These are phyloP conservation scores for Clonostachys rhizophaga DNA, from an alignment of 2,329 filamentous ascomycete species.

Conservation along the genomic window DNA sequence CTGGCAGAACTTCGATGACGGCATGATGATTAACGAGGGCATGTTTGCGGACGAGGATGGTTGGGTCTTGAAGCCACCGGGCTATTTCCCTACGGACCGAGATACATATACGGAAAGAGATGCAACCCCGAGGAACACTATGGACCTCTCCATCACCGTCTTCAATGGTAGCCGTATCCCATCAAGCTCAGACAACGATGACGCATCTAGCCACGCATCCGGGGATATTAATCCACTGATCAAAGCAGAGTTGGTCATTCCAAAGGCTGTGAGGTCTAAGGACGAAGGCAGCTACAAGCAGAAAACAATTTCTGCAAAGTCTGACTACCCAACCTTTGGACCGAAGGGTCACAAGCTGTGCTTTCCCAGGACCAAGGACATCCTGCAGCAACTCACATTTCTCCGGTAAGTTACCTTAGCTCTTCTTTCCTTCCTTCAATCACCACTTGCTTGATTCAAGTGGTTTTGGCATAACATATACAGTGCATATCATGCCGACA, in stretches of 20 bases:
- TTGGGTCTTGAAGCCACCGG: constrained; percentile 79
- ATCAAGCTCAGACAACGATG: constrained; percentile 17
- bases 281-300: constrained; percentile 48
- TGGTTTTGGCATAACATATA: no score
- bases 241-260: constrained; percentile 77
- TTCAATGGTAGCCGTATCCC: constrained; percentile 70
- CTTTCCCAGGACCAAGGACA: constrained; percentile 39
- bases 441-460: not conserved
- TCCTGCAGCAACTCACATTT: constrained; percentile 65
- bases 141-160: constrained; percentile 68
- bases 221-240: constrained; percentile 62
- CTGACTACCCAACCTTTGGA: constrained; percentile 62
- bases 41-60: constrained; percentile 89
- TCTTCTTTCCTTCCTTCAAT: constrained; percentile 2
- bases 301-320: constrained; percentile 48
- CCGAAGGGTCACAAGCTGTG: constrained; percentile 43
- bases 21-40: constrained; percentile 94
- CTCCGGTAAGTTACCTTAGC: constrained; percentile 51
- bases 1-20: constrained; percentile 92
- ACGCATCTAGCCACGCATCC: constrained; percentile 16
- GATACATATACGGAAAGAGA: constrained; percentile 33
- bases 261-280: constrained; percentile 41
- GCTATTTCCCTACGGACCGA: constrained; percentile 55
- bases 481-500: no score
- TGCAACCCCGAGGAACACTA: constrained; percentile 40